Evolutionary conservation across 331 rosid species (phyloP).

Genomic region (Prunus yedoensis): DNA sequence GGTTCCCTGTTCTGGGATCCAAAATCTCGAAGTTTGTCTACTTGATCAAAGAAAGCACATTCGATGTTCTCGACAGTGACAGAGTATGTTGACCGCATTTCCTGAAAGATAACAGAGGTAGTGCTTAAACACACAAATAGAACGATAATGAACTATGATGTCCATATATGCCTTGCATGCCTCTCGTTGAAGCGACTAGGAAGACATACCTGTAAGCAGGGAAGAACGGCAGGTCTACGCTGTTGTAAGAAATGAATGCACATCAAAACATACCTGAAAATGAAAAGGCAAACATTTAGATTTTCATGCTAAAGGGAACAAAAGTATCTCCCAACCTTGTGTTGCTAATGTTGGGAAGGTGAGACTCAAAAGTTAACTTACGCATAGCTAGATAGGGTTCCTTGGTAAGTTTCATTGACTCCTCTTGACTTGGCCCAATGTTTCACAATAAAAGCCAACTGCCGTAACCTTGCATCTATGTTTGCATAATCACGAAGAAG

Average conservation of each 20-base stretch:
- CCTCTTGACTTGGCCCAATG: conserved; percentile 99
- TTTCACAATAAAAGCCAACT: conserved; percentile 83
- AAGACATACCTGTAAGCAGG: conserved; percentile 86
- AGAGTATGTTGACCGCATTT: conserved; percentile 62
- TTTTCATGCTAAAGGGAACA: neutral
- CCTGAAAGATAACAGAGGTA: conserved; percentile 45
- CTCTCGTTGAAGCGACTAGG: neutral
- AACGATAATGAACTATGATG: neutral
- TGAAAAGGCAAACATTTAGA: conserved; percentile 22
- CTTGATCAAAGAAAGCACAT: conserved; percentile 84
- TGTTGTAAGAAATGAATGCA: conserved; percentile 90
- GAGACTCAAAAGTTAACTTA: conserved; percentile 42
- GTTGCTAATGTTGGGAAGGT: neutral
- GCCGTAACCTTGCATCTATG: conserved; percentile 72
- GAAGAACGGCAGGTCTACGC: conserved; percentile 86
- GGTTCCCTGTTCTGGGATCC: conserved; percentile 73
- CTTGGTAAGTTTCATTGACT: conserved; percentile 95
- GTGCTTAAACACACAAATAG: neutral
- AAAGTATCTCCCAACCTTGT: neutral
- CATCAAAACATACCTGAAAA: conserved; percentile 96
- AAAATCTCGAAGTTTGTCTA: conserved; percentile 59
- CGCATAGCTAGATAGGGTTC: conserved; percentile 99
- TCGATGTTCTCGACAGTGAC: conserved; percentile 57
- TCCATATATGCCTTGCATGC: neutral
- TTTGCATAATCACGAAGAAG: conserved; percentile 84